Evolutionary conservation across 2,329 filamentous ascomycete species (phyloP).

Genomic region (Aureobasidium zeae): DNA sequence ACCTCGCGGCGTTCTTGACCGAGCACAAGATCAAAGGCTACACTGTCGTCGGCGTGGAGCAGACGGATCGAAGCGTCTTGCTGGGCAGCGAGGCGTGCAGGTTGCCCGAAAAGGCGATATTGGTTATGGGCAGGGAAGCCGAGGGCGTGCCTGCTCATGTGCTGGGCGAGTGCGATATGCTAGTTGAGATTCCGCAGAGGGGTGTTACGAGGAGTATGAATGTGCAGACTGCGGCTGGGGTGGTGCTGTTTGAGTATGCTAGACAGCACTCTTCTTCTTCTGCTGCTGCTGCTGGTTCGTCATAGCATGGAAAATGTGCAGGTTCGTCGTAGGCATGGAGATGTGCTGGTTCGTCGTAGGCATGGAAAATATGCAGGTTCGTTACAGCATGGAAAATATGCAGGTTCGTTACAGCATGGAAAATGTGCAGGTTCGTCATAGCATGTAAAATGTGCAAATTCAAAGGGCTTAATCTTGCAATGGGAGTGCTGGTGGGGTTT

Average conservation of each 20-base stretch:
- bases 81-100: conserved; percentile 30
- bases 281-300: background rate
- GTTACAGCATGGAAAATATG: too few species aligned
- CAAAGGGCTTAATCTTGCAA: too few species aligned
- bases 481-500: too few species aligned
- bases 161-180: conserved; percentile 40
- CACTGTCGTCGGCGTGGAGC: conserved; percentile 45
- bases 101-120: conserved; percentile 27
- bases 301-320: too few species aligned
- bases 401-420: too few species aligned
- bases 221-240: conserved; percentile 45
- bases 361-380: too few species aligned
- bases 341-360: too few species aligned
- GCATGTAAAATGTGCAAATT: too few species aligned
- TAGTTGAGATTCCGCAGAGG: conserved; percentile 44
- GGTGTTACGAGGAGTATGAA: conserved; percentile 47
- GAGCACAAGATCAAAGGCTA: conserved; percentile 39
- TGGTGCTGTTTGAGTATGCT: conserved; percentile 44
- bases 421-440: too few species aligned
- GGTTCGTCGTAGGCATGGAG: too few species aligned
- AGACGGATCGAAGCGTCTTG: conserved; percentile 42
- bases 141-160: conserved; percentile 42
- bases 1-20: conserved; percentile 30
- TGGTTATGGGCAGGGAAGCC: conserved; percentile 44
- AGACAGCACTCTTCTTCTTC: too few species aligned